phyloP scores from a whole-genome alignment of 2,329 filamentous ascomycete genomes.

The Colletotrichum tanaceti region DNA sequence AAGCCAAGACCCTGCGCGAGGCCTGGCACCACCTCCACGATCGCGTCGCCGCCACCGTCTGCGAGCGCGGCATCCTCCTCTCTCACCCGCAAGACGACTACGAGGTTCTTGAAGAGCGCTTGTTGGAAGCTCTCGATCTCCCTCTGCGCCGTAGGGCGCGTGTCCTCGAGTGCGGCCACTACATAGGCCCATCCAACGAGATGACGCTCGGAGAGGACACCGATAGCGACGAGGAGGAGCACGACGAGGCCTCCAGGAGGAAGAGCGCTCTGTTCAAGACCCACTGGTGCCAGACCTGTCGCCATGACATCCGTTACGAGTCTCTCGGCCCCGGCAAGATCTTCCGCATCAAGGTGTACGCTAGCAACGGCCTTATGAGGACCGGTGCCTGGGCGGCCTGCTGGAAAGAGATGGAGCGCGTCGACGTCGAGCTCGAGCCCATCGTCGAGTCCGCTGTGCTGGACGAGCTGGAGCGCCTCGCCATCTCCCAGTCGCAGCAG shows the following conservation, averaged over 20 bases:
- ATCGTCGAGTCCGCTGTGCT: conserved; percentile 68
- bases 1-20: conserved; percentile 65
- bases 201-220: conserved; percentile 57
- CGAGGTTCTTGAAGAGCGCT: conserved; percentile 63
- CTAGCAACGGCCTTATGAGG: conserved; percentile 93
- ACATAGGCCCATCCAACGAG: conserved; percentile 71
- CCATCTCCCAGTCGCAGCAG: conserved; percentile 55
- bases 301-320: conserved; percentile 66
- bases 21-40: conserved; percentile 76
- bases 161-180: conserved; percentile 81
- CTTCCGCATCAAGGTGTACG: conserved; percentile 89
- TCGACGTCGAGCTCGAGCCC: conserved; percentile 91
- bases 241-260: conserved; percentile 46
- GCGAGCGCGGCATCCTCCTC: conserved; percentile 78
- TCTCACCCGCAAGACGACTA: conserved; percentile 85
- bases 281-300: conserved; percentile 69
- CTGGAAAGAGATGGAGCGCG: conserved; percentile 98
- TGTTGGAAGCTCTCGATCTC: conserved; percentile 73
- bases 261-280: conserved; percentile 47
- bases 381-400: conserved; percentile 92
- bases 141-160: conserved; percentile 72
- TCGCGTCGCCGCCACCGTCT: conserved; percentile 77
- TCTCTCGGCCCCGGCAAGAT: conserved; percentile 65
- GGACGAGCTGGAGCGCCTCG: conserved; percentile 69
- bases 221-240: conserved; percentile 59